Percentiles rank a stretch among this genome's conserved stretches.
These are phyloP conservation scores for Coprinopsis strossmayeri DNA, from an alignment of 768 basidiomycete genomes.

Conservation along the genomic window DNA sequence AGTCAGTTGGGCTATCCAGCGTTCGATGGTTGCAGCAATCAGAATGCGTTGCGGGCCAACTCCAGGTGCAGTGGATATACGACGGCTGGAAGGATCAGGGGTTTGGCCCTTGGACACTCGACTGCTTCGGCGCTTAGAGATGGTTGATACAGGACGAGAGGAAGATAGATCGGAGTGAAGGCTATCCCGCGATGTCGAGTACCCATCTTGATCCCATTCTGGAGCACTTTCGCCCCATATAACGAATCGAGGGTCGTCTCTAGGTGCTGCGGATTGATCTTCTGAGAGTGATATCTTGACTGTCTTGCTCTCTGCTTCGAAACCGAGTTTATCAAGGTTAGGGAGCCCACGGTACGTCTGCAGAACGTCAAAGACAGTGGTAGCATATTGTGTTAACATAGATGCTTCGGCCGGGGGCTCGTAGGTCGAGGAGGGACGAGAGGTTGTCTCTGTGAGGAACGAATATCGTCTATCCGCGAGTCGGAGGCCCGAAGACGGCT, in stretches of 20 bases:
- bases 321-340: slow-evolving; percentile 57
- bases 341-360: slow-evolving; percentile 78
- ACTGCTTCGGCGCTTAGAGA: slow-evolving; percentile 28
- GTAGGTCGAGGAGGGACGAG: slow-evolving; percentile 9
- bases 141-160: slow-evolving; percentile 24
- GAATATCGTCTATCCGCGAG: slow-evolving; percentile 9
- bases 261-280: slow-evolving; percentile 65
- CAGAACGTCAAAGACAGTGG: slow-evolving; percentile 73
- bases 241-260: slow-evolving; percentile 86
- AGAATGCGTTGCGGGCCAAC: slow-evolving; percentile 37
- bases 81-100: slow-evolving; percentile 21
- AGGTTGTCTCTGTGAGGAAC: neutral
- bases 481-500: slow-evolving; percentile 26
- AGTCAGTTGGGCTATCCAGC: slow-evolving; percentile 89
- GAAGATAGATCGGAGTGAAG: slow-evolving; percentile 22
- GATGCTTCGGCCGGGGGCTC: slow-evolving; percentile 19
- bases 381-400: slow-evolving; percentile 59
- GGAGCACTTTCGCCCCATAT: slow-evolving; percentile 70
- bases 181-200: slow-evolving; percentile 28
- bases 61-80: slow-evolving; percentile 15
- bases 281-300: slow-evolving; percentile 64
- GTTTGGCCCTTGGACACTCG: slow-evolving; percentile 27
- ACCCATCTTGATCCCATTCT: slow-evolving; percentile 27
- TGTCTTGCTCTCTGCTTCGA: slow-evolving; percentile 50
- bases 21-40: slow-evolving; percentile 88